Conservation (phyloP, 352 stramenopile species). For the Blastocystis sp. region DNA sequence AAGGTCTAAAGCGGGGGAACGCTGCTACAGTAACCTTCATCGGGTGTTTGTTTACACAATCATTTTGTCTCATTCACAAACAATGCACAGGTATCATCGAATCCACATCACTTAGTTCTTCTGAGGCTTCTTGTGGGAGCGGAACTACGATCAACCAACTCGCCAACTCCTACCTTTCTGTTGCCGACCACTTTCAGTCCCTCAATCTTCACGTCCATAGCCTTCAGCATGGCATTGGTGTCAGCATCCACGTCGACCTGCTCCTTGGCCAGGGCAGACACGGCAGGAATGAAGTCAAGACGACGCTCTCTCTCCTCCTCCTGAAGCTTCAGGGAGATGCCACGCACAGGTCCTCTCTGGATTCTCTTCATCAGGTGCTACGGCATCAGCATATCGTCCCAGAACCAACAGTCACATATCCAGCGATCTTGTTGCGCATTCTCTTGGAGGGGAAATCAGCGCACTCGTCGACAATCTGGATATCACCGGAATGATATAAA, state of each 20-base stretch:
- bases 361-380: constrained; percentile 98
- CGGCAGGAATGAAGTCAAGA: constrained; percentile 98
- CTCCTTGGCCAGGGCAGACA: constrained; percentile 81
- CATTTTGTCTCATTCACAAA: not conserved
- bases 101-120: constrained; percentile 24
- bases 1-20: constrained; percentile 82
- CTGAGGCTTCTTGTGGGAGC: constrained; percentile 16
- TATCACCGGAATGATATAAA: not conserved
- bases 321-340: constrained; percentile 99
- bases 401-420: constrained; percentile 81
- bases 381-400: not conserved
- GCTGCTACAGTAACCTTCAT: constrained; percentile 26
- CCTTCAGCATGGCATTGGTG: constrained; percentile 90
- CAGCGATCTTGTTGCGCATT: constrained; percentile 99
- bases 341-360: constrained; percentile 91
- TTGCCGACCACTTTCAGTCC: not conserved
- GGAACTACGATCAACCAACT: not conserved
- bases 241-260: constrained; percentile 93
- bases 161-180: not conserved
- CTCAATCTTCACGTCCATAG: constrained; percentile 76
- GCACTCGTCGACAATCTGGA: constrained; percentile 73
- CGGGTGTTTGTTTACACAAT: not conserved
- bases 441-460: constrained; percentile 97
- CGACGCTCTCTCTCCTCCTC: constrained; percentile 97
- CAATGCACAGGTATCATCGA: constrained; percentile 28